These are phyloP conservation scores for Botryotinia convoluta DNA, from an alignment of 2,329 filamentous ascomycete species.

Conservation along the genomic window DNA sequence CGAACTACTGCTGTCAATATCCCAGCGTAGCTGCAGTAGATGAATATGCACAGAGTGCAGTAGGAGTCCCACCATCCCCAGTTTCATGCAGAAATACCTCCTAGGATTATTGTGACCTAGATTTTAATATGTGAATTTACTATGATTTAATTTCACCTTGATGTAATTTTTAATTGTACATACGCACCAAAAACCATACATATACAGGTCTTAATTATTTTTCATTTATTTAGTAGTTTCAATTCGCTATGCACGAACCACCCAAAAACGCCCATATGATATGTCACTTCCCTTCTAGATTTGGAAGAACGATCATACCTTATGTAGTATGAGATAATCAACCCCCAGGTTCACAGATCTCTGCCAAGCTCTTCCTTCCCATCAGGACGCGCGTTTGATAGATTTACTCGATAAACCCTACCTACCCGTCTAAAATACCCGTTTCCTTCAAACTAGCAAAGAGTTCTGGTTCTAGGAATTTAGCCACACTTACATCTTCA, in stretches of 20 bases:
- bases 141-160: not conserved
- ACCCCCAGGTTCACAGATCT: not conserved
- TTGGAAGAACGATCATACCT: not conserved
- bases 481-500: constrained; percentile 93
- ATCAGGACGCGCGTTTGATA: not conserved
- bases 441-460: constrained; percentile 86
- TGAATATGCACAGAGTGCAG: not conserved
- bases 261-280: constrained; percentile 3
- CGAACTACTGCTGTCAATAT: not conserved
- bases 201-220: not conserved
- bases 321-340: not conserved
- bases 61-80: not conserved
- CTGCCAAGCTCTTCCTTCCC: not conserved
- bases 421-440: constrained; percentile 69
- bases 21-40: not conserved
- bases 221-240: not conserved
- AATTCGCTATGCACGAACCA: constrained; percentile 11
- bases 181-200: not conserved
- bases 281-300: not conserved
- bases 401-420: not conserved
- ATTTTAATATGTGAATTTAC: not conserved
- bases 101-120: not conserved
- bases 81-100: not conserved
- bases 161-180: not conserved
- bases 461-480: constrained; percentile 93